Evolutionary conservation across 306 rosid species (phyloP).

Genomic region (Vachellia pachyceras): DNA sequence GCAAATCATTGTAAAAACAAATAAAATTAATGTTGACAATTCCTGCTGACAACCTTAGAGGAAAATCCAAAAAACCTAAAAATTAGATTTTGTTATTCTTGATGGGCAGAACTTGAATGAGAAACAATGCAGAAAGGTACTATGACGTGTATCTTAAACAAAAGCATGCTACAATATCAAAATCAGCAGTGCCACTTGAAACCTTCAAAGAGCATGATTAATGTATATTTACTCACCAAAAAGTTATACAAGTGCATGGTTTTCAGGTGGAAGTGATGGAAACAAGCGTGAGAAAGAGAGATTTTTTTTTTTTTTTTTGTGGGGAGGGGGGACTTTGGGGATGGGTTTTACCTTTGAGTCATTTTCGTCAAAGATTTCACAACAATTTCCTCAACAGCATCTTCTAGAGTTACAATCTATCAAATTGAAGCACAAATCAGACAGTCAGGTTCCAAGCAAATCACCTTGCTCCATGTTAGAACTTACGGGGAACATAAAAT

Average conservation of each 20-base stretch:
- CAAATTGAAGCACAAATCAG: constrained; percentile 20
- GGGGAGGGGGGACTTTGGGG: not conserved
- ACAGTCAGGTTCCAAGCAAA: constrained; percentile 22
- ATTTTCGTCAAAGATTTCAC: constrained; percentile 97
- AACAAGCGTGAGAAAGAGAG: not conserved
- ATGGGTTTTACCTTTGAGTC: constrained; percentile 89
- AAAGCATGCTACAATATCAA: not conserved
- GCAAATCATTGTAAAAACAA: constrained; percentile 23
- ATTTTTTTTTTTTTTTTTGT: too few relatives aligned
- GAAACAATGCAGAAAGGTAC: constrained; percentile 1
- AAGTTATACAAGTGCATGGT: not conserved
- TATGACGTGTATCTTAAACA: not conserved
- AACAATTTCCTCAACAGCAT: constrained; percentile 97
- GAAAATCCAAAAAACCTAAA: not conserved
- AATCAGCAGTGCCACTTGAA: not conserved
- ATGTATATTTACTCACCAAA: not conserved
- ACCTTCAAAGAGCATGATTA: not conserved
- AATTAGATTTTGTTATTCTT: not conserved
- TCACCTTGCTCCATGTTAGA: constrained; percentile 15
- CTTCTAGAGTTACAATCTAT: constrained; percentile 94
- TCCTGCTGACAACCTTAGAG: not conserved
- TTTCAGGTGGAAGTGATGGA: not conserved
- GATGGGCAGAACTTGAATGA: constrained; percentile 15
- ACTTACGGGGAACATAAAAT: constrained; percentile 21
- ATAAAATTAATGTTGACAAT: constrained; percentile 20